Conservation (phyloP, 2,329 filamentous ascomycete species). For the Fonsecaea erecta region DNA sequence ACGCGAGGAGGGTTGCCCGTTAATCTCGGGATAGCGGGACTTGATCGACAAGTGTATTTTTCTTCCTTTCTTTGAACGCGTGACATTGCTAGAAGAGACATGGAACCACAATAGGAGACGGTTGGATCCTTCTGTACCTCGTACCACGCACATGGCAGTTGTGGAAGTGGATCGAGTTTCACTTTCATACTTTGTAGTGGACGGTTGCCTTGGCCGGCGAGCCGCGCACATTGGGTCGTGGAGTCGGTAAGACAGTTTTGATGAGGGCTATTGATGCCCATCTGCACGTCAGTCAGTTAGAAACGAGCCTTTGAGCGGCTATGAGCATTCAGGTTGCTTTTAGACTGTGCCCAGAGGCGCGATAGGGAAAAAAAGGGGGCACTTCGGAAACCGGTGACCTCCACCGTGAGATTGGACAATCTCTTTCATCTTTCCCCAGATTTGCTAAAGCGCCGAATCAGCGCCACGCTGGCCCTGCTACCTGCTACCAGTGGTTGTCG, state of each 20-base stretch:
- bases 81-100: slow-evolving; percentile 1
- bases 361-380: slow-evolving; percentile 18
- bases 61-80: slow-evolving; percentile 8
- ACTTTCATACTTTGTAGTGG: background rate
- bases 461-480: slow-evolving; percentile 11
- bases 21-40: slow-evolving; percentile 23
- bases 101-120: slow-evolving; percentile 1
- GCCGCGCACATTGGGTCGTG: background rate
- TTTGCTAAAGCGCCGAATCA: slow-evolving; percentile 31
- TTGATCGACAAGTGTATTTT: slow-evolving; percentile 18
- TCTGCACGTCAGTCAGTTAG: slow-evolving; percentile 2
- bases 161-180: background rate
- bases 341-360: slow-evolving; percentile 14
- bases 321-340: background rate
- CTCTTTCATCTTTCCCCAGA: slow-evolving; percentile 32
- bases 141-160: slow-evolving; percentile 2
- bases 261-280: background rate
- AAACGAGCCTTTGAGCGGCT: slow-evolving; percentile 13
- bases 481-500: no score
- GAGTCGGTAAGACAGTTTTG: background rate
- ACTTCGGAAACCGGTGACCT: slow-evolving; percentile 25
- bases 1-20: slow-evolving; percentile 7
- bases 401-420: slow-evolving; percentile 34
- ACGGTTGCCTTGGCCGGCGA: background rate
- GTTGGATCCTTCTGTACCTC: slow-evolving; percentile 6